Base-by-base conservation (phyloP, 768 basidiomycete genomes). In the Holtermannia corniformis region DNA sequence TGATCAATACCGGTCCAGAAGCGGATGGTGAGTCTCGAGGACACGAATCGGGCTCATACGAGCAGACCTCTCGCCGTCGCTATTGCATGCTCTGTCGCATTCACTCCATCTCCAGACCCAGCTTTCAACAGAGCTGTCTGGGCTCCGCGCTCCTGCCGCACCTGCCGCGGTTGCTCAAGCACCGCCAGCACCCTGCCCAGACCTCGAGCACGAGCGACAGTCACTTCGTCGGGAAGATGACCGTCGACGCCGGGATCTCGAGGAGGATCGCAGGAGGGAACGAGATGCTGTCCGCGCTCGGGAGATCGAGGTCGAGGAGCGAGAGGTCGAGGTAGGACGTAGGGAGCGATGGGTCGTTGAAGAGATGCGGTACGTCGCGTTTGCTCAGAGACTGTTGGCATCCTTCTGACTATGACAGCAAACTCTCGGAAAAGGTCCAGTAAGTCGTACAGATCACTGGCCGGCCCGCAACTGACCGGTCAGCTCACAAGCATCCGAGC, bases 271-370 rank as follows among this genome's bases (percentile, higher is more conserved):
- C 28, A 42, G 49, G 47, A 44, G 61, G 32, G 57, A 60, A 24
- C 56, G 55, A n/a, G n/a, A n/a, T n/a, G n/a, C n/a, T 37, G 32
- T 37, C 16, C 32, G 16, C 26, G 59, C 59, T 41, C 25, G 63
- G 32, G 55, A 64, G 32, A 37, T 45, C 21, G 65, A 59, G 23
- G 51, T 67, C 1, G 63, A 65, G 40, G 63, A 65, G 40, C 57
- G 65, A 49, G 65, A 67, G 50, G 57, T 40, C 23, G 57, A 60
- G 32, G 63, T 67, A 10, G 47, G 41, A 2, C 60, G 56, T 47
- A 59, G 65, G 44, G 63, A 67, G 55, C 56, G 63, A 46, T 65
- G 65, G 65, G 65, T 67, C 0, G 53, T 67, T 0, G 61, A 64
- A 16, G 65, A 67, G 56, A 65, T 67, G 63, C 53, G 48, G 61